These are phyloP conservation scores for Crassisporium funariophilum DNA, from an alignment of 768 basidiomycete genomes.

Conservation along the genomic window DNA sequence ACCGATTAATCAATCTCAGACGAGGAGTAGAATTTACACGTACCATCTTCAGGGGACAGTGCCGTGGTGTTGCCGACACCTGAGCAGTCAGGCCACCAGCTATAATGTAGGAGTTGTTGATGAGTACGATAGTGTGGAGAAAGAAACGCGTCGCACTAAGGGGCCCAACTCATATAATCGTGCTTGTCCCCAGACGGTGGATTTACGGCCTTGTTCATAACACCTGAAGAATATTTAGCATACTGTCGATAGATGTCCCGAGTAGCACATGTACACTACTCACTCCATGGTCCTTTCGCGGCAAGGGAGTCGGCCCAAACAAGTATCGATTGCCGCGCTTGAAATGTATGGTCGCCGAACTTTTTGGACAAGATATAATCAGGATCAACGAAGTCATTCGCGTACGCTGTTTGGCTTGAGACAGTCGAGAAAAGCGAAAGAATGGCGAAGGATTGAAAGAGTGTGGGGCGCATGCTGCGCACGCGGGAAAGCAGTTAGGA, in stretches of 20 bases:
- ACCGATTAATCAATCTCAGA: not conserved
- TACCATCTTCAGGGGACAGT: conserved; percentile 55
- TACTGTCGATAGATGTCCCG: not conserved
- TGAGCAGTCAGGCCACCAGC: conserved; percentile 68
- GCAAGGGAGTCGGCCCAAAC: conserved; percentile 48
- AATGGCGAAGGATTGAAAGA: conserved; percentile 25
- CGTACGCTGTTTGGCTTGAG: conserved; percentile 43
- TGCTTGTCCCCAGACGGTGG: conserved; percentile 57
- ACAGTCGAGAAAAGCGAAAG: conserved; percentile 20
- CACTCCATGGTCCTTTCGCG: conserved; percentile 57
- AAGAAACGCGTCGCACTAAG: conserved; percentile 48
- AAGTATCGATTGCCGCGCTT: conserved; percentile 48
- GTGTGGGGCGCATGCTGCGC: conserved; percentile 31
- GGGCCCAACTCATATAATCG: conserved; percentile 73
- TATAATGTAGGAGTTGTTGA: conserved; percentile 17
- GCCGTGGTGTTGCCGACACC: conserved; percentile 58
- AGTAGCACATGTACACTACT: conserved; percentile 18
- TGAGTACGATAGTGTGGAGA: not conserved
- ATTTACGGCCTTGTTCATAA: conserved; percentile 46
- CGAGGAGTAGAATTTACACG: conserved; percentile 6
- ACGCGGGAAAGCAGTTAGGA: conserved; percentile 10
- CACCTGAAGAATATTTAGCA: conserved; percentile 37
- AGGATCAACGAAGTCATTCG: conserved; percentile 60
- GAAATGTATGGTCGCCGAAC: conserved; percentile 42
- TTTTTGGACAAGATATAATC: conserved; percentile 44